Base-by-base conservation (phyloP, 2,329 filamentous ascomycete genomes). In the Thyridium curvatum region DNA sequence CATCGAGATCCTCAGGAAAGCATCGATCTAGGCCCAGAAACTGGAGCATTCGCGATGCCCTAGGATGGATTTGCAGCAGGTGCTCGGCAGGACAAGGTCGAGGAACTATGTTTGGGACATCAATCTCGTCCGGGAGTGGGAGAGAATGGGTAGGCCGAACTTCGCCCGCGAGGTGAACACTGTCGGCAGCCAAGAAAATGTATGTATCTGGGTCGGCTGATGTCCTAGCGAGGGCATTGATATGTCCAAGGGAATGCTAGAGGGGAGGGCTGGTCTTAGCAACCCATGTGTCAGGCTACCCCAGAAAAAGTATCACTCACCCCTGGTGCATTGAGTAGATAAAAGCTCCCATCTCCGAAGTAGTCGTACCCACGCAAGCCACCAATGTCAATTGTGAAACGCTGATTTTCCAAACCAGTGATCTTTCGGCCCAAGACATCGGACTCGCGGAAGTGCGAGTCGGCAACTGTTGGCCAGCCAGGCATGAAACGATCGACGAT, bases 281-380 rank as follows among this genome's bases (percentile, higher is more conserved):
- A n/a, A n/a, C n/a, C n/a, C n/a, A n/a, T n/a, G n/a, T n/a, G n/a
- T n/a, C n/a, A n/a, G n/a, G n/a, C n/a, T n/a, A n/a, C n/a, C n/a
- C n/a, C n/a, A n/a, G n/a, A n/a, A n/a, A n/a, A n/a, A n/a, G n/a
- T n/a, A n/a, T n/a, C n/a, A n/a, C n/a, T n/a, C n/a, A n/a, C n/a
- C n/a, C 48, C 50, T 1, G 50, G 48, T 2, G 48, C 39, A 30
- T 51, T 45, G 17, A 52, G 41, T 12, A 52, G 40, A 29, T 44
- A 52, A 37, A 50, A 47, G 10, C 45, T 47, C 10, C 50, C 48
- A 18, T 52, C 50, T 28, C 46, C 46, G 30, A 52, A 52, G 41
- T 45, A 52, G 36, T 52, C 48, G 30, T 41, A 32, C 3, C 48
- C 50, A 8, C 35, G 39, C 31, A 52, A 49, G 4, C 32, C n/a